Base-by-base conservation (phyloP, 352 stramenopile species). In the Ophiocytium majus region DNA sequence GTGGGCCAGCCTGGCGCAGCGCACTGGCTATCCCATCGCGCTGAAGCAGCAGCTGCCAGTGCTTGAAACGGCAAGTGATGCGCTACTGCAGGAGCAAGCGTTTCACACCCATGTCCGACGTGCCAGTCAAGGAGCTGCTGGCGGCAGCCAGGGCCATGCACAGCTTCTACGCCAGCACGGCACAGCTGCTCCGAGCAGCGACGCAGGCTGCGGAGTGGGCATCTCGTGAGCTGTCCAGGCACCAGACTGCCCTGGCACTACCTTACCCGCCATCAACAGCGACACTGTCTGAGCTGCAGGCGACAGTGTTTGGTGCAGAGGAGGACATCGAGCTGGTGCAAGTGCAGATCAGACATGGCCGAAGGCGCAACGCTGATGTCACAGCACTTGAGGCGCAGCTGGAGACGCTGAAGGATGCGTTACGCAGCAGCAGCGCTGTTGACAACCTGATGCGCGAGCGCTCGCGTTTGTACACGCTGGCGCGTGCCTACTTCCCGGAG, bases 401-500 rank as follows among this genome's bases (percentile, higher is more conserved):
- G 5, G 17, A 17, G 5, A 10, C 17, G 17, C 31, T 37, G 34
- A 5, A 76, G 34, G 31, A 5, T 10, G 34, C 5, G 34, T 17
- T 76, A 76, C 31, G 64, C 31, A 37, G 34, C 34, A 76, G 64
- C 64, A 37, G 64, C 34, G 17, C 34, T 17, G 64, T 37, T 17
- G 5, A 5, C 10, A 10, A 37, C 31, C 34, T 76, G 5, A 76
- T 76, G 64, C 34, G 31, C 34, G 64, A 76, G 64, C 64, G 64
- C 31, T 5, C 5, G 5, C 31, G 64, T 10, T 17, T 76, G 64
- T 76, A 76, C 34, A 17, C 64, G 17, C 64, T 76, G 34, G 64
- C 64, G 31, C 64, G 64, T 17, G 64, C 31, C 31, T 17, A 76
- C 64, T 76, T 76, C 34, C 64, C 64, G 5, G 64, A 76, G 34